phyloP scores from a whole-genome alignment of 345 rosid genomes.

The Kernera saxatilis region DNA sequence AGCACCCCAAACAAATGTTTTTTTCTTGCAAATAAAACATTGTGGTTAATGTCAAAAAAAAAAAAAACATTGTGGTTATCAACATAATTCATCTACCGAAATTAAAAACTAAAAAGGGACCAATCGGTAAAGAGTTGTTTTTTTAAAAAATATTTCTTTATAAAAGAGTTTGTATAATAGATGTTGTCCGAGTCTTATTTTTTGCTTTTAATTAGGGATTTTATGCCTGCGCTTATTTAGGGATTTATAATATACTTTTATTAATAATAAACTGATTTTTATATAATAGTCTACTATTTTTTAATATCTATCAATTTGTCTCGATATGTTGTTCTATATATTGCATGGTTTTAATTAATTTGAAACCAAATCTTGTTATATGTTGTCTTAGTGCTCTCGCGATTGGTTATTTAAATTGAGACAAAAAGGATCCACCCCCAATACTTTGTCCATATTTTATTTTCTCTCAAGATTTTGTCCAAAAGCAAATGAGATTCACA shows the following conservation, averaged over 20 bases:
- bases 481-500: constrained; percentile 24
- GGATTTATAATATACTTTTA: neutral
- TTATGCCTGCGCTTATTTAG: neutral
- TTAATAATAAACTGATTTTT: no score
- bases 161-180: no score
- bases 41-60: no score
- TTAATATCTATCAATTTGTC: neutral
- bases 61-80: no score
- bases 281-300: no score
- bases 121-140: no score
- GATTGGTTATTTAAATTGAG: neutral
- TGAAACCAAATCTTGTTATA: neutral
- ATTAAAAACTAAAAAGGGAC: no score
- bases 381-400: neutral
- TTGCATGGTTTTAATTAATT: neutral
- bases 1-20: no score
- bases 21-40: no score
- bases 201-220: neutral
- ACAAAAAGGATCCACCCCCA: neutral
- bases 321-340: neutral
- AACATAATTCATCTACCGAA: no score
- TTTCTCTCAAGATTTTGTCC: constrained; percentile 13
- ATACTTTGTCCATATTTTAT: neutral
- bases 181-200: neutral
- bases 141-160: no score